phyloP scores from a whole-genome alignment of 1,284 basidiomycete genomes.

The Ceratobasidium sp. region DNA sequence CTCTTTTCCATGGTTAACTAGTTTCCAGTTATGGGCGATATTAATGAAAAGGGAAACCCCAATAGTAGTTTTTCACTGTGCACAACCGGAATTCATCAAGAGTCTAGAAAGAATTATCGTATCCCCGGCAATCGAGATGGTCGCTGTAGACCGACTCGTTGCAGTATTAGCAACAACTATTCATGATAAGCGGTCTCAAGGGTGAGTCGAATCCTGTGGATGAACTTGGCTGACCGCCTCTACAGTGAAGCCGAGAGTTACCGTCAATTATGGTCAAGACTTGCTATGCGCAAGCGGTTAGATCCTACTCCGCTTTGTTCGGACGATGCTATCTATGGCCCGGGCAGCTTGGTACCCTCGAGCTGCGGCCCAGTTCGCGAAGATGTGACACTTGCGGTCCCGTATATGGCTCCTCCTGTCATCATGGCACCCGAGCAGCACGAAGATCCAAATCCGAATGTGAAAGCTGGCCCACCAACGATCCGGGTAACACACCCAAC shows the following conservation, averaged over 20 bases:
- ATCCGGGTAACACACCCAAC: background rate
- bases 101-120: constrained; percentile 6
- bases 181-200: background rate
- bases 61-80: background rate
- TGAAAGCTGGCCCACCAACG: background rate
- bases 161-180: constrained; percentile 9
- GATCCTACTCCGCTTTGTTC: constrained; percentile 6
- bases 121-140: constrained; percentile 5
- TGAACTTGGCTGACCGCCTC: background rate
- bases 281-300: background rate
- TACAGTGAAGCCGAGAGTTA: background rate
- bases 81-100: constrained; percentile 4
- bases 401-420: background rate
- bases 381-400: background rate
- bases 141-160: constrained; percentile 12
- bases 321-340: constrained; percentile 2
- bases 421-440: background rate
- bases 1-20: background rate
- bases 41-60: constrained; percentile 18
- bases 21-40: constrained; percentile 10
- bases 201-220: background rate
- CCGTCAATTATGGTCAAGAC: constrained; percentile 1
- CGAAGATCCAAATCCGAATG: background rate
- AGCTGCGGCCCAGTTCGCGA: background rate
- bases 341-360: background rate